phyloP scores from a whole-genome alignment of 2,329 filamentous ascomycete species.

The Sporothrix globosa region DNA sequence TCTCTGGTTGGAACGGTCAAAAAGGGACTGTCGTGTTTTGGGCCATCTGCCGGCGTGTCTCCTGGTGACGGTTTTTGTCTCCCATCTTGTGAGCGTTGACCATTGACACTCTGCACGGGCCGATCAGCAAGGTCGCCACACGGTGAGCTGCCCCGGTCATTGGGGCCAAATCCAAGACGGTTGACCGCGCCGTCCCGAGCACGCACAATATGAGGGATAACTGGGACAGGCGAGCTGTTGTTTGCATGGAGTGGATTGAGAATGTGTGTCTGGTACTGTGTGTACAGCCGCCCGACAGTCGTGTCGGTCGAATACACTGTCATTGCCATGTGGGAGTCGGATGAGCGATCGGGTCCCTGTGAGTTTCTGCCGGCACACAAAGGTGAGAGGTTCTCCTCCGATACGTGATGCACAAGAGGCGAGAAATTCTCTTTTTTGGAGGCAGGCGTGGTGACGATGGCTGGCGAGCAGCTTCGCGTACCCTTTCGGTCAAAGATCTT shows the following conservation, averaged over 20 bases:
- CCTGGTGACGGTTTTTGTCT: not conserved
- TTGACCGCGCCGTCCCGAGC: slow-evolving; percentile 23
- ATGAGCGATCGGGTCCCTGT: slow-evolving; percentile 18
- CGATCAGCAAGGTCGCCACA: not conserved
- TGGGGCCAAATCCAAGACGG: slow-evolving; percentile 24
- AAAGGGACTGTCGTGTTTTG: not conserved
- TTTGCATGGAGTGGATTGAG: slow-evolving; percentile 10
- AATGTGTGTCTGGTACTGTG: slow-evolving; percentile 40
- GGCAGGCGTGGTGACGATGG: not conserved
- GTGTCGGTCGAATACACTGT: slow-evolving; percentile 39
- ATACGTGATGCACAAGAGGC: not conserved
- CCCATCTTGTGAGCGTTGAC: not conserved
- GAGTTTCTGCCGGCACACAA: not conserved
- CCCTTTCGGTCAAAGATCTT: slow-evolving; percentile 21
- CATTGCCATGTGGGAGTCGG: slow-evolving; percentile 23
- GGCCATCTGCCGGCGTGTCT: not conserved
- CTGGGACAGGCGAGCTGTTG: slow-evolving; percentile 20
- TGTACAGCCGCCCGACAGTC: slow-evolving; percentile 44
- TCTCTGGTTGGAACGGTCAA: slow-evolving; percentile 28
- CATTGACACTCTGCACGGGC: not conserved
- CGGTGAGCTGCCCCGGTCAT: not conserved
- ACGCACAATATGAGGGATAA: not conserved
- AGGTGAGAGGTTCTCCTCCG: not conserved
- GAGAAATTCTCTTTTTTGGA: not conserved
- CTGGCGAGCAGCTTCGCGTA: slow-evolving; percentile 9